Conservation (phyloP, 768 basidiomycete species). For the Tulasnella sp. region DNA sequence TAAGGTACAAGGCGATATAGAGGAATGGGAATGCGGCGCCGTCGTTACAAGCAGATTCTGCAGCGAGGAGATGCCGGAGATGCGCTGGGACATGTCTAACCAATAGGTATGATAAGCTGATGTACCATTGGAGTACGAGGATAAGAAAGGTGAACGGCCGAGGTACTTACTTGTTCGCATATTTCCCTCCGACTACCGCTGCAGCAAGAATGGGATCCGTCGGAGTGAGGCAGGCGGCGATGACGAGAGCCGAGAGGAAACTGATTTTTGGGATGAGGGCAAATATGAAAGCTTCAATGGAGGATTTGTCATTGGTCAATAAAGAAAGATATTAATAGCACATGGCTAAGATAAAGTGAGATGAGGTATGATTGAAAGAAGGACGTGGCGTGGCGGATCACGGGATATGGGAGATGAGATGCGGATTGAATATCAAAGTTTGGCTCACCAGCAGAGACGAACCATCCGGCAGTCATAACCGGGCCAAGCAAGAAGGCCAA, state of each 20-base stretch:
- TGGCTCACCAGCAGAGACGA: constrained; percentile 14
- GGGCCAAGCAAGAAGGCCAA: constrained; percentile 69
- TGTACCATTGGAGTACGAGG: no score
- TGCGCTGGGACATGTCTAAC: constrained; percentile 45
- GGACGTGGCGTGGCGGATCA: not conserved
- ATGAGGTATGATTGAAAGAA: not conserved
- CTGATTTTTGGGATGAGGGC: constrained; percentile 80
- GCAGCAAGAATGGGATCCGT: constrained; percentile 93
- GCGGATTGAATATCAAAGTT: no score
- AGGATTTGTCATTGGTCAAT: no score
- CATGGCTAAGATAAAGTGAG: no score
- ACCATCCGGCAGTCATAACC: constrained; percentile 24
- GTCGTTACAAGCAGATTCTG: constrained; percentile 72
- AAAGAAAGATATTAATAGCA: no score
- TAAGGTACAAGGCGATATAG: constrained; percentile 79
- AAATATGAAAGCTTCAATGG: constrained; percentile 66
- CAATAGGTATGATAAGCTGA: no score
- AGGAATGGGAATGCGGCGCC: constrained; percentile 95
- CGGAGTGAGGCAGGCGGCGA: constrained; percentile 87
- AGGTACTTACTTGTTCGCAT: constrained; percentile 98
- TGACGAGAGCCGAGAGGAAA: constrained; percentile 80
- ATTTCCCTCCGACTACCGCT: constrained; percentile 89
- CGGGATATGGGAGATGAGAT: not conserved
- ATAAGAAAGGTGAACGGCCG: no score
- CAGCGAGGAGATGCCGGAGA: constrained; percentile 36